A percentile compares a stretch with the other conserved stretches of the same genome.
phyloP scores from a whole-genome alignment of 495 filamentous ascomycete species.

The Hypoxylon intermedium region DNA sequence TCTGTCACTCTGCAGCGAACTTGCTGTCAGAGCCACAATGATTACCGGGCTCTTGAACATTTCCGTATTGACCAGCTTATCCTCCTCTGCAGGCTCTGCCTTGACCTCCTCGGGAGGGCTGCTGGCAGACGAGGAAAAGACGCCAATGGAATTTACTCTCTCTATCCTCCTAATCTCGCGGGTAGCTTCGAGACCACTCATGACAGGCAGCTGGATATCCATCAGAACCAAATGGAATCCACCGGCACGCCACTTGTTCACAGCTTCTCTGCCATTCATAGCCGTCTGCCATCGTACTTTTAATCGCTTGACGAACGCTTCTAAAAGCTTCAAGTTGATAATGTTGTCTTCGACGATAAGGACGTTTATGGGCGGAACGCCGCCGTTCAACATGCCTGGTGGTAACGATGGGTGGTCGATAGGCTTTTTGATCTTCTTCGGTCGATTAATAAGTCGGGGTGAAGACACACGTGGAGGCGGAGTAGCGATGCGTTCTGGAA shows the following conservation, averaged over 20 bases:
- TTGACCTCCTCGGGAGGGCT: slow-evolving; percentile 48
- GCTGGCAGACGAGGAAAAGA: slow-evolving; percentile 66
- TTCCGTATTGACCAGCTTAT: slow-evolving; percentile 71
- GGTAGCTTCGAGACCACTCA: slow-evolving; percentile 96
- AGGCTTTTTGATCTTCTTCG: slow-evolving; percentile 63
- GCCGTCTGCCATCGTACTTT: slow-evolving; percentile 98
- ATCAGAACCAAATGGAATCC: slow-evolving; percentile 98
- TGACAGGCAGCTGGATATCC: slow-evolving; percentile 97
- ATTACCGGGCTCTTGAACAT: slow-evolving; percentile 96
- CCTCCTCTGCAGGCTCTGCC: slow-evolving; percentile 59
- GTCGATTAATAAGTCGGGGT: slow-evolving; percentile 55
- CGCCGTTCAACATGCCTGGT: slow-evolving; percentile 76
- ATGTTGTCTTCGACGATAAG: slow-evolving; percentile 98
- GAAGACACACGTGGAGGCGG: slow-evolving; percentile 68
- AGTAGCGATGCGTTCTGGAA: slow-evolving; percentile 49
- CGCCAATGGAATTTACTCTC: slow-evolving; percentile 86
- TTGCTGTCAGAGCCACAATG: slow-evolving; percentile 95
- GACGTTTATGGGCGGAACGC: slow-evolving; percentile 95
- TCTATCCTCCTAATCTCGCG: slow-evolving; percentile 93
- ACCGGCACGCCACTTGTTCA: slow-evolving; percentile 88
- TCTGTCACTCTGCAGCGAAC: slow-evolving; percentile 88
- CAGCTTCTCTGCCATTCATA: slow-evolving; percentile 90
- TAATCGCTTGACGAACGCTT: slow-evolving; percentile 94
- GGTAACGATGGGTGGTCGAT: slow-evolving; percentile 59
- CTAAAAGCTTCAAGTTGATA: slow-evolving; percentile 91